Evolutionary conservation across 768 basidiomycete genomes (phyloP).

Genomic region (Tricholomella constricta): DNA sequence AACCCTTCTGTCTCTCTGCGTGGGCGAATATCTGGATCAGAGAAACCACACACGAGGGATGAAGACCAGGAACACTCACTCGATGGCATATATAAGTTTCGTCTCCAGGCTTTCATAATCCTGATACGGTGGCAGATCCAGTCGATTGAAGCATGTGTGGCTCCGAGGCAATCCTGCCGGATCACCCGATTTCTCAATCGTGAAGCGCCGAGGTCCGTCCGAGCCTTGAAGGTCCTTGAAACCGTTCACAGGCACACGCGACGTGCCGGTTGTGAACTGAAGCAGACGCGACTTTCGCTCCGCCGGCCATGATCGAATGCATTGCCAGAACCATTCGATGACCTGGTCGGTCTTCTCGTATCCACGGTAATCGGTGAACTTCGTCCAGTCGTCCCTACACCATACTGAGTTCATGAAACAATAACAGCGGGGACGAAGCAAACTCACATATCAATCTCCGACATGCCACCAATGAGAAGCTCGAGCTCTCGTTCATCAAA

Average conservation of each 20-base stretch:
- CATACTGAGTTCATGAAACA: conserved; percentile 6
- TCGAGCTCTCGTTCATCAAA: conserved; percentile 93
- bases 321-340: conserved; percentile 97
- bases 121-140: conserved; percentile 88
- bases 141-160: conserved; percentile 92
- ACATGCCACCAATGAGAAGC: conserved; percentile 89
- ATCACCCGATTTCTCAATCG: conserved; percentile 94
- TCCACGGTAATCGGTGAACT: conserved; percentile 90
- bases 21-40: neutral
- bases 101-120: conserved; percentile 86
- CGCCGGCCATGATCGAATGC: conserved; percentile 85
- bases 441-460: conserved; percentile 82
- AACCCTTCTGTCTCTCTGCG: conserved; percentile 80
- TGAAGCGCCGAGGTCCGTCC: conserved; percentile 90
- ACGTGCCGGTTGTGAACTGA: conserved; percentile 88
- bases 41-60: conserved; percentile 4
- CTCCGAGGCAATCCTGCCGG: conserved; percentile 84
- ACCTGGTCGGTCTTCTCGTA: conserved; percentile 86
- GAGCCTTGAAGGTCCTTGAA: conserved; percentile 95
- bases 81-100: conserved; percentile 82
- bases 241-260: conserved; percentile 87
- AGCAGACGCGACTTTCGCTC: conserved; percentile 85
- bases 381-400: conserved; percentile 84
- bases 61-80: conserved; percentile 47
- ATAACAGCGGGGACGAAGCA: neutral